Percentiles rank a stretch among this genome's conserved stretches.
These are phyloP conservation scores for Termitomyces sp. DNA, from an alignment of 768 basidiomycete species.

Conservation along the genomic window DNA sequence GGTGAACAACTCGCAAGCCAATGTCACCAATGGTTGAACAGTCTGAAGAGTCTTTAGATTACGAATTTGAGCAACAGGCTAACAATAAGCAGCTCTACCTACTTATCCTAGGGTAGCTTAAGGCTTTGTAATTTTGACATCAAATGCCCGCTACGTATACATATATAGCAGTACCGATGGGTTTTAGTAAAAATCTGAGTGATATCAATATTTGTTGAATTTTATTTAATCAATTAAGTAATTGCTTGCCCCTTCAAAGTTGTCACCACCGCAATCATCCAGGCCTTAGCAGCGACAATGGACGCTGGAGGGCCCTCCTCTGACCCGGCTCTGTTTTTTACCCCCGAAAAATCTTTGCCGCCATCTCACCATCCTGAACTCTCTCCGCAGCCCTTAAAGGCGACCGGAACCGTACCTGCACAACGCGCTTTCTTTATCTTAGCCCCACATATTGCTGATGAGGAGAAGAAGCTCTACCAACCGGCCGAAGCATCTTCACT, in stretches of 20 bases:
- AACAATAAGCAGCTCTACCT: no score
- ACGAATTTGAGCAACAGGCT: neutral
- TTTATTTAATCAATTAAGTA: neutral
- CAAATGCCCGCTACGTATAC: no score
- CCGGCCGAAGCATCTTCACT: conserved; percentile 30
- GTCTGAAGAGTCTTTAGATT: neutral
- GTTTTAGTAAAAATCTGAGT: neutral
- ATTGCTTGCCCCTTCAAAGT: neutral
- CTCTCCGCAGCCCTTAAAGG: neutral
- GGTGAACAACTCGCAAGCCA: conserved; percentile 45
- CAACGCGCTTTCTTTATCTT: conserved; percentile 31
- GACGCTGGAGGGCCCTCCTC: conserved; percentile 11
- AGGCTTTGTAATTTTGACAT: no score
- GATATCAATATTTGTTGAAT: no score
- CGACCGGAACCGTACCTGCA: neutral
- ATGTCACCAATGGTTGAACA: conserved; percentile 27
- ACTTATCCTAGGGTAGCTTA: no score
- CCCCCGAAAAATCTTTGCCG: conserved; percentile 12
- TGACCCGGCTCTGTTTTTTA: conserved; percentile 22
- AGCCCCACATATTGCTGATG: conserved; percentile 33
- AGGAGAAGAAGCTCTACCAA: conserved; percentile 41
- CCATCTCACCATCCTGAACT: neutral
- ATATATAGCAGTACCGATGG: no score
- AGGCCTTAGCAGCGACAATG: conserved; percentile 8
- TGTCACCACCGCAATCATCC: neutral